phyloP scores from a whole-genome alignment of 2,329 filamentous ascomycete species.

The Biscogniauxia marginata region DNA sequence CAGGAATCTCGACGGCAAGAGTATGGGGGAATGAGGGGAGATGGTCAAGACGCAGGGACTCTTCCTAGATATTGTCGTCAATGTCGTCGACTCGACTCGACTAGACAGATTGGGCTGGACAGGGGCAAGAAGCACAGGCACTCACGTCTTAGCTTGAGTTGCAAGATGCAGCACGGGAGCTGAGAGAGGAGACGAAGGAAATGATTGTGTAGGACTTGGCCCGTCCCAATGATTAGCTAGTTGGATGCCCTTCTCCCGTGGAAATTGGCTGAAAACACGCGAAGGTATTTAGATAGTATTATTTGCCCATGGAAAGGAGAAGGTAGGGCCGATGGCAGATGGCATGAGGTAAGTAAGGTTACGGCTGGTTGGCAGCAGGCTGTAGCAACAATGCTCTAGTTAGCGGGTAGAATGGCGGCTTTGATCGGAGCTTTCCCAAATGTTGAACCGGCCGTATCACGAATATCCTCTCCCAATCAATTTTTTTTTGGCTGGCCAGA shows the following conservation, averaged over 20 bases:
- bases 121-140: not conserved
- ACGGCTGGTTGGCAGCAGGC: not conserved
- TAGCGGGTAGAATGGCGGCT: slow-evolving; percentile 7
- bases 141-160: not conserved
- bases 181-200: not conserved
- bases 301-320: not conserved
- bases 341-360: not conserved
- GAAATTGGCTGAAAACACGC: not conserved
- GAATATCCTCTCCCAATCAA: slow-evolving; percentile 1
- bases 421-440: slow-evolving; percentile 31
- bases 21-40: not conserved
- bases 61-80: not conserved
- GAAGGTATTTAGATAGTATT: not conserved
- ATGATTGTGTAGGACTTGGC: not conserved
- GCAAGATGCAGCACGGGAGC: not conserved
- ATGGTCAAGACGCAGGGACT: not conserved
- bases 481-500: slow-evolving; percentile 1
- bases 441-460: slow-evolving; percentile 29
- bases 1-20: slow-evolving; percentile 10
- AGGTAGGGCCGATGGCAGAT: not conserved
- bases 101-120: not conserved
- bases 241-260: no score
- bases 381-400: not conserved
- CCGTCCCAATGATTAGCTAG: not conserved
- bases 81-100: not conserved